phyloP scores from a whole-genome alignment of 2,329 filamentous ascomycete species.

The Botrytis cinerea region DNA sequence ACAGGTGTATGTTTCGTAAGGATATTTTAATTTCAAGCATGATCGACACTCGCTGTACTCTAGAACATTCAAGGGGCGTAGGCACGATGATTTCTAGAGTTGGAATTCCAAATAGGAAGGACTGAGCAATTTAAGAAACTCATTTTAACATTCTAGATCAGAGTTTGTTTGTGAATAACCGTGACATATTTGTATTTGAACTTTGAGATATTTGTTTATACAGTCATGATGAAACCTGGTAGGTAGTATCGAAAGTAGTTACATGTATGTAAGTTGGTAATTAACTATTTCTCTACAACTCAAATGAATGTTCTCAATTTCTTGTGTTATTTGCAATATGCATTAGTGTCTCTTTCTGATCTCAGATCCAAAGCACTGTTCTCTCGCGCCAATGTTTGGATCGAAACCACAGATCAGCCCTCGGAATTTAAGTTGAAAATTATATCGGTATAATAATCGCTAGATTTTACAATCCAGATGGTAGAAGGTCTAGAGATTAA shows the following conservation, averaged over 20 bases:
- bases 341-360: not conserved
- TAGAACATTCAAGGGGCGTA: not conserved
- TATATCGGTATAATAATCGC: not conserved
- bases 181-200: not conserved
- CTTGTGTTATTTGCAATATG: not conserved
- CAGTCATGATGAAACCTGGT: rapidly evolving
- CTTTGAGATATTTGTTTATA: not conserved
- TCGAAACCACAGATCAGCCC: rapidly evolving
- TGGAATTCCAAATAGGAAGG: not conserved
- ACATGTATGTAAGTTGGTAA: no score
- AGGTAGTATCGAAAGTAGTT: not conserved
- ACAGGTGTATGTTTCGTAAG: not conserved
- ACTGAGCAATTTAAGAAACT: not conserved
- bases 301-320: not conserved
- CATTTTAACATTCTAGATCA: not conserved
- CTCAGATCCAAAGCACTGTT: not conserved
- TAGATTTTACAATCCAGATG: not conserved
- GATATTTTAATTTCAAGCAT: no score
- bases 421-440: not conserved
- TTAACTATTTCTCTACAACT: not conserved
- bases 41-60: no score
- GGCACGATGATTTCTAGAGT: not conserved
- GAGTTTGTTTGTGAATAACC: not conserved
- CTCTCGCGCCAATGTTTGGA: not conserved
- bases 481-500: not conserved